A percentile compares a stretch with the other conserved stretches of the same genome.
phyloP scores from a whole-genome alignment of 1,284 basidiomycete genomes.

The Cryptococcus sp. region DNA sequence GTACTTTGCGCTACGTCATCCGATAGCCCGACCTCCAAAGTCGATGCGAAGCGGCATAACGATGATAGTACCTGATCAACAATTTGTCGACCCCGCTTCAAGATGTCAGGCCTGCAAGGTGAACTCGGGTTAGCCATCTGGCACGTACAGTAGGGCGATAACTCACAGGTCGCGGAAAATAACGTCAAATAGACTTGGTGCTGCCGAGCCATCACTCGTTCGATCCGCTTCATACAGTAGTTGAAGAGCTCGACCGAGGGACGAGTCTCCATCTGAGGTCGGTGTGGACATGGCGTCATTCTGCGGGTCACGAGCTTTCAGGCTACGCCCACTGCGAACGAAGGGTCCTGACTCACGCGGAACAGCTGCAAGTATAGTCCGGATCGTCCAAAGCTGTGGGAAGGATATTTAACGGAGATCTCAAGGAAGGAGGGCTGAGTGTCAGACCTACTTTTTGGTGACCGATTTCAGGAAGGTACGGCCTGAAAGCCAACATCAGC shows the following conservation, averaged over 20 bases:
- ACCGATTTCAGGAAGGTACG: constrained; percentile 18
- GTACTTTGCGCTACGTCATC: constrained; percentile 30
- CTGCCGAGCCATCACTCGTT: neutral
- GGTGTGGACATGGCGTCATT: constrained; percentile 9
- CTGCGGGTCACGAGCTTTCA: constrained; percentile 1
- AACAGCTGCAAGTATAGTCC: constrained; percentile 41
- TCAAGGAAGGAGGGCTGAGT: neutral
- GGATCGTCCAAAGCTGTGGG: constrained; percentile 26
- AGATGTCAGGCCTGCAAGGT: constrained; percentile 25
- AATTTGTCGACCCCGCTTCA: constrained; percentile 28
- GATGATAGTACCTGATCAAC: constrained; percentile 31
- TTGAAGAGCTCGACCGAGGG: constrained; percentile 18
- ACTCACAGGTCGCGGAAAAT: constrained; percentile 25
- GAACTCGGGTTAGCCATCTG: neutral
- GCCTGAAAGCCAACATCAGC: constrained; percentile 6
- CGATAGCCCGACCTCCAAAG: constrained; percentile 22
- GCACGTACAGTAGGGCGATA: neutral
- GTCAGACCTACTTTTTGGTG: constrained; percentile 20
- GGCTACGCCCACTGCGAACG: neutral
- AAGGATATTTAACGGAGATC: neutral
- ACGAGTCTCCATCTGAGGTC: neutral
- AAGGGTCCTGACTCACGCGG: constrained; percentile 9
- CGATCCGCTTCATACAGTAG: constrained; percentile 16
- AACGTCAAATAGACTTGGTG: constrained; percentile 19
- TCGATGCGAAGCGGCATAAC: constrained; percentile 18